Base-by-base conservation (phyloP, 805 yeast species). In the Candida dajiaensis region DNA sequence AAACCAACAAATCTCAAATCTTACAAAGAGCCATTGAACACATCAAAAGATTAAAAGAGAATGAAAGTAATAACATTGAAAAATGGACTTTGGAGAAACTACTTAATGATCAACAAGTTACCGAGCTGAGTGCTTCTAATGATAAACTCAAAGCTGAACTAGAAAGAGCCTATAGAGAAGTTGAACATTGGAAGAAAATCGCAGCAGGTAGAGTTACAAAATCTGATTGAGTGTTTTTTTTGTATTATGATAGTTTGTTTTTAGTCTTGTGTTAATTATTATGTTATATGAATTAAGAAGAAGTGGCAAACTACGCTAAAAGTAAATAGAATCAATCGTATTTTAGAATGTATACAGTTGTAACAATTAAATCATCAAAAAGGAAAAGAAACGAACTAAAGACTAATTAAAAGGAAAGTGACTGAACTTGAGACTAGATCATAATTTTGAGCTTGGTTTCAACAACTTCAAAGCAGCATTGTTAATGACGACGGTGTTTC, bases 11-110 rank as follows among this genome's bases (percentile, higher is more conserved):
- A 72, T 85, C 97, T 16, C 92, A 89, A 63, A 87, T 92, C 49
- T 73, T 94, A 55, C 82, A 81, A 59, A 77, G 92, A 49, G 96
- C 96, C 4, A 92, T 88, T 29, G 97, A 90, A 62, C 89, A 85
- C 61, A 94, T 94, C 64, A 81, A 84, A 66, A 79, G 90, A 67
- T 76, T 94, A 62, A 87, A 89, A 67, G 96, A 88, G 58, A 88
- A 87, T 58, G 97, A 90, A 67, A 83, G 80, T 66, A 82, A 85
- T 58, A 86, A 87, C 62, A 83, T 89, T 58, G 97, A 92, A 67
- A 92, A 94, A 70, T 88, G 95, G 88, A 90, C 97, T 6, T 74
- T 92, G 60, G 97, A 92, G 66, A 92, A 92, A 69, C 75, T 94
- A 51, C 74, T 89, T 52, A 84, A 92, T 33, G 97, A 90, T 65